Conservation (phyloP, 768 basidiomycete species). For the Serendipita sp. region DNA sequence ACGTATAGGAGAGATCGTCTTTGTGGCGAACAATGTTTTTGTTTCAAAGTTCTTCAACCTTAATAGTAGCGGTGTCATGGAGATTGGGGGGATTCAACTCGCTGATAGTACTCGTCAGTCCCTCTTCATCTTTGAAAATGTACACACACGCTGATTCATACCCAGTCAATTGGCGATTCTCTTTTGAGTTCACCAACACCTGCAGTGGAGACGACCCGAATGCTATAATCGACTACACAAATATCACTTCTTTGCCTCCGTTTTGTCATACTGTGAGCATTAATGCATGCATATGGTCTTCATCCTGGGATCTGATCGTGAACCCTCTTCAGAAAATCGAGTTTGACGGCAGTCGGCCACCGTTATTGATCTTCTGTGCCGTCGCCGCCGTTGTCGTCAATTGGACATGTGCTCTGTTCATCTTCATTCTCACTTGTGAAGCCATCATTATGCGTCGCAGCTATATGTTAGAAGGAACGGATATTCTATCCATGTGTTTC, state of each 20-base stretch:
- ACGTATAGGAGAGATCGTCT: not conserved
- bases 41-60: not conserved
- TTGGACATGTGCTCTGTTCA: not conserved
- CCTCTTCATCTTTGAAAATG: not conserved
- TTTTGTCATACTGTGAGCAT: not conserved
- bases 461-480: not conserved
- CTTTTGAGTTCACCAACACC: not conserved
- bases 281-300: not conserved
- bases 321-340: not conserved
- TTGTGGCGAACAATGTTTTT: not conserved
- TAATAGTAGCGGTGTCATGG: not conserved
- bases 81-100: not conserved
- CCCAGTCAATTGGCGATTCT: not conserved
- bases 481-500: not conserved
- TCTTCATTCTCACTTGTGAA: constrained; percentile 1
- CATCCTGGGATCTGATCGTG: not conserved
- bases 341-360: not conserved
- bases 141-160: not conserved
- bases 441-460: not conserved
- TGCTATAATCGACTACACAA: not conserved
- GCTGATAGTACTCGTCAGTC: not conserved
- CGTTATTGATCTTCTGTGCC: not conserved
- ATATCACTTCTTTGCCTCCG: not conserved
- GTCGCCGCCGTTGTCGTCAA: not conserved
- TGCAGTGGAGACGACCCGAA: not conserved